Percentiles rank a stretch among this genome's conserved stretches.
Evolutionary conservation across 805 yeast species (phyloP).

Genomic region (Cyberlindnera japonica): DNA sequence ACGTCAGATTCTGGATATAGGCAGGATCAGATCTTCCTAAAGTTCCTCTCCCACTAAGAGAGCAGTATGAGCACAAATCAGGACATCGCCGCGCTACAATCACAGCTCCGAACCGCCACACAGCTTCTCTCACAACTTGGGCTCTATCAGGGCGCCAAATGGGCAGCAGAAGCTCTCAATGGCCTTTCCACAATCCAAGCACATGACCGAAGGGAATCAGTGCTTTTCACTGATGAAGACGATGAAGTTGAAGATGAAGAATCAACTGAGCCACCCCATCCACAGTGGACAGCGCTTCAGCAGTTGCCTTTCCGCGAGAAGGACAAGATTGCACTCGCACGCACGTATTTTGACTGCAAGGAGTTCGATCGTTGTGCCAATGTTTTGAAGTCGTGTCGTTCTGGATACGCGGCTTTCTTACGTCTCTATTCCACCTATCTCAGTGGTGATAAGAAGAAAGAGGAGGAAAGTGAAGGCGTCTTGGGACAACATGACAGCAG

Average conservation of each 20-base stretch:
- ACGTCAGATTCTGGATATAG: too few species aligned
- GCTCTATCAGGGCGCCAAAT: constrained; percentile 69
- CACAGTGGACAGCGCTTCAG: constrained; percentile 1
- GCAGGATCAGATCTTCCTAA: too few species aligned
- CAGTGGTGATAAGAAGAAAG: constrained; percentile 71
- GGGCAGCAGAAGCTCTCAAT: constrained; percentile 78
- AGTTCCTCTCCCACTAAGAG: too few species aligned
- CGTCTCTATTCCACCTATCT: constrained; percentile 66
- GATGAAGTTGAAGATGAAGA: constrained; percentile 24
- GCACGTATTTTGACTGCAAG: constrained; percentile 70
- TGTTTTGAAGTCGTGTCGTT: constrained; percentile 47
- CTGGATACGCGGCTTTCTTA: constrained; percentile 56
- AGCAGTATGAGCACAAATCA: neutral
- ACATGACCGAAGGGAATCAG: neutral
- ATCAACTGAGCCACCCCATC: neutral
- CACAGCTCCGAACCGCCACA: constrained; percentile 35
- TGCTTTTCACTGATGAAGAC: constrained; percentile 14
- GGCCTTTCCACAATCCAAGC: constrained; percentile 38
- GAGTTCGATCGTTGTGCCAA: constrained; percentile 80
- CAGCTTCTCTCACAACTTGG: constrained; percentile 50
- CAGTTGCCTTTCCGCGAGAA: constrained; percentile 30
- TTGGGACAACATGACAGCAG: constrained; percentile 38
- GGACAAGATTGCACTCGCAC: constrained; percentile 56
- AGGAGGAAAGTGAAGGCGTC: constrained; percentile 70
- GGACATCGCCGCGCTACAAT: constrained; percentile 2